These are phyloP conservation scores for Metschnikowia kofuensis DNA, from an alignment of 805 yeast genomes.

Conservation along the genomic window DNA sequence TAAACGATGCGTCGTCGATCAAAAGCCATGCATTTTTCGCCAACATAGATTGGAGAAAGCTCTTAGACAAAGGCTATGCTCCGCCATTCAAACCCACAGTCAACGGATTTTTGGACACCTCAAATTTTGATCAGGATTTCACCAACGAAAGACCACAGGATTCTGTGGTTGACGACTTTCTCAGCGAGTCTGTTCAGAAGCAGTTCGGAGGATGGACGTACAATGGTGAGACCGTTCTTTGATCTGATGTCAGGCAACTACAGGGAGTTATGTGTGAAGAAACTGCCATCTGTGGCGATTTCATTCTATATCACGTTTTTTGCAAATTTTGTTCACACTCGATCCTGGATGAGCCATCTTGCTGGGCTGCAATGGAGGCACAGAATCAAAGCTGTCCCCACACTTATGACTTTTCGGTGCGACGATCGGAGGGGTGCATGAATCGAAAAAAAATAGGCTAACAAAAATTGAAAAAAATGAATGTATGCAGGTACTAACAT, in stretches of 20 bases:
- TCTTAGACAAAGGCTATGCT: conserved; percentile 80
- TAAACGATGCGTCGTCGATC: conserved; percentile 82
- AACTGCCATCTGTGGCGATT: no score
- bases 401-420: conserved; percentile 1
- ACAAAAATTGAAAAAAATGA: background rate
- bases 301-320: no score
- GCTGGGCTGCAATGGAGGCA: no score
- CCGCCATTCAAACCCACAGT: conserved; percentile 97
- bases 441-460: background rate
- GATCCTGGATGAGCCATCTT: no score
- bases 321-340: no score
- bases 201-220: conserved; percentile 99
- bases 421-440: conserved; percentile 4
- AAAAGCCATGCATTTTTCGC: conserved; percentile 81
- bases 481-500: conserved; percentile 1
- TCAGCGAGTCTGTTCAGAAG: conserved; percentile 92
- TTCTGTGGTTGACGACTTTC: conserved; percentile 87
- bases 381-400: no score
- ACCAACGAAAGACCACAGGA: conserved; percentile 93
- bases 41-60: conserved; percentile 85
- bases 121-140: conserved; percentile 89
- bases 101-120: conserved; percentile 79
- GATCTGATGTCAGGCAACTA: background rate
- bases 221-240: conserved; percentile 53
- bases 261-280: no score